Conservation (phyloP, 129 eudicot species). For the Artemisia annua region DNA sequence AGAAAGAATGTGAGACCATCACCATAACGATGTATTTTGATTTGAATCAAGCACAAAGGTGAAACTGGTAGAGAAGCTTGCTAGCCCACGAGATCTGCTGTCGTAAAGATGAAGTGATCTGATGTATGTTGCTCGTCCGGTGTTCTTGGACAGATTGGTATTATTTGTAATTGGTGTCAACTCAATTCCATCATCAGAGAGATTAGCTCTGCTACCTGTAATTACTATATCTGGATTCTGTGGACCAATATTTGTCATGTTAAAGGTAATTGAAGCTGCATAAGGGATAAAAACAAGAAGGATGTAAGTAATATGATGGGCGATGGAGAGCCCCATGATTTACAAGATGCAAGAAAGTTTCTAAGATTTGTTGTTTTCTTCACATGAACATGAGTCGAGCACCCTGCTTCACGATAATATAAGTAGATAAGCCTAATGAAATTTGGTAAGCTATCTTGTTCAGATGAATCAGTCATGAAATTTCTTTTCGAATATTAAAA, state of each 20-base stretch:
- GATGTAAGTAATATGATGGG: neutral
- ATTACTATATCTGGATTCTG: neutral
- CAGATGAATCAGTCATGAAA: too few species aligned
- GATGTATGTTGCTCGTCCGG: slow-evolving; percentile 32
- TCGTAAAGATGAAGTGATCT: slow-evolving; percentile 35
- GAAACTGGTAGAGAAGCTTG: slow-evolving; percentile 40
- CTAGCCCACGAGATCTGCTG: slow-evolving; percentile 25
- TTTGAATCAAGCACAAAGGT: slow-evolving; percentile 40
- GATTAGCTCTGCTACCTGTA: slow-evolving; percentile 2
- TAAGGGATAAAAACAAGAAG: slow-evolving; percentile 20
- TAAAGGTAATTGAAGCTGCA: slow-evolving; percentile 23
- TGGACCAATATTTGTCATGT: neutral
- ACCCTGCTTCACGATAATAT: too few species aligned
- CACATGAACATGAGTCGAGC: too few species aligned
- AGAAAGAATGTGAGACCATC: slow-evolving; percentile 53
- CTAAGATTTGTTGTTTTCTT: too few species aligned
- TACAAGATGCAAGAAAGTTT: neutral
- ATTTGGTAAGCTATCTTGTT: too few species aligned
- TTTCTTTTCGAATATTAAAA: too few species aligned
- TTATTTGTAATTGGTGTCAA: slow-evolving; percentile 23
- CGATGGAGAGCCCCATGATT: neutral
- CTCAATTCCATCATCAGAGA: slow-evolving; percentile 24
- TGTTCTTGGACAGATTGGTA: neutral
- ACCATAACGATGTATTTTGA: neutral
- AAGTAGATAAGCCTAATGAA: too few species aligned